Percentiles rank a stretch among this genome's conserved stretches.
These are phyloP conservation scores for Boechera retrofracta DNA, from an alignment of 345 rosid species.

Conservation along the genomic window DNA sequence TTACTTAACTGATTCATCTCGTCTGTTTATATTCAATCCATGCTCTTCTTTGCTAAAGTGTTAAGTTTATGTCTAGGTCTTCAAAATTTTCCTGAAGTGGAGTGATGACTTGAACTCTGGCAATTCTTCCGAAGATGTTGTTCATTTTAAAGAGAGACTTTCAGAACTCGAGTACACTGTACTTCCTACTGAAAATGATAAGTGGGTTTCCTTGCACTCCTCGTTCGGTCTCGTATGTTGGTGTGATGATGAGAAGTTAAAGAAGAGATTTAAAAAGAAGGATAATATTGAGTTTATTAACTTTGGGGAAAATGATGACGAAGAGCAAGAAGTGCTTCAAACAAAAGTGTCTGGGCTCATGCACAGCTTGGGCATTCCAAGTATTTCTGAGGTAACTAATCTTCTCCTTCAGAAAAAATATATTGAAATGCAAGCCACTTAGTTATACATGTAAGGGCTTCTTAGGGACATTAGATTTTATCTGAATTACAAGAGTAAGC, in stretches of 20 bases:
- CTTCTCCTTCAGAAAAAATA: constrained; percentile 17
- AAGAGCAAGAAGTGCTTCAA: constrained; percentile 60
- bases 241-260: constrained; percentile 75
- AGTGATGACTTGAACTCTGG: constrained; percentile 70
- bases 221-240: constrained; percentile 84
- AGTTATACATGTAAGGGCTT: constrained; percentile 6
- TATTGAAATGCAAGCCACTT: constrained; percentile 15
- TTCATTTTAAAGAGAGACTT: constrained; percentile 64
- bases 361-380: constrained; percentile 77
- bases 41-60: constrained; percentile 30
- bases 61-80: constrained; percentile 63
- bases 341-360: constrained; percentile 60
- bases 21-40: constrained; percentile 12
- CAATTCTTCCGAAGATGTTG: constrained; percentile 60
- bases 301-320: constrained; percentile 61
- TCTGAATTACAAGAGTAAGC: constrained; percentile 14
- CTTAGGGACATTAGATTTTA: constrained; percentile 3
- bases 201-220: constrained; percentile 88
- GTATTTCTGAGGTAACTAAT: constrained; percentile 72
- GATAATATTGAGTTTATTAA: constrained; percentile 62
- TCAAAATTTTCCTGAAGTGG: constrained; percentile 79
- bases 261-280: constrained; percentile 62
- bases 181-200: constrained; percentile 73
- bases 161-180: constrained; percentile 60
- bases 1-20: constrained; percentile 3